These are phyloP conservation scores for Solanum hybrid DNA, from an alignment of 305 asterid genomes.

Conservation along the genomic window DNA sequence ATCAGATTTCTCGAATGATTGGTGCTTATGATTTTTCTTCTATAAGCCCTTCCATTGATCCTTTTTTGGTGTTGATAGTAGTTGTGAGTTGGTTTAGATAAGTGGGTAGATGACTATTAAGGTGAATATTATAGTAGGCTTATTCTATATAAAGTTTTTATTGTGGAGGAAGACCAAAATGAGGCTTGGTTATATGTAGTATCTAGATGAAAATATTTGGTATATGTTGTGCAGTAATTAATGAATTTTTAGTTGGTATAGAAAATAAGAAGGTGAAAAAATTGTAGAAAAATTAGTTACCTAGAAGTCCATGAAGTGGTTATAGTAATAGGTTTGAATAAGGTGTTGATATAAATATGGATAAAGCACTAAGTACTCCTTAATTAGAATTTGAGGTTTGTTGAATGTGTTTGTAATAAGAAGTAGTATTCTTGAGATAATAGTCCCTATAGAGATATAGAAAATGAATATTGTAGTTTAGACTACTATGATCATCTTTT, in stretches of 20 bases:
- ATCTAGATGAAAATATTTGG: not conserved
- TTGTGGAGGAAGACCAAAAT: not conserved
- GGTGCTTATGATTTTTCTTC: not conserved
- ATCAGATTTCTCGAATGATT: not conserved
- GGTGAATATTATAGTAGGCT: not conserved
- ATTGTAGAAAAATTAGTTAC: not conserved
- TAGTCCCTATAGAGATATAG: not conserved
- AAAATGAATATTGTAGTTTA: not conserved
- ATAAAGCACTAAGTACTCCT: not conserved
- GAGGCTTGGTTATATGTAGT: not conserved
- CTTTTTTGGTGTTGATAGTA: not conserved
- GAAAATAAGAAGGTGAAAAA: not conserved
- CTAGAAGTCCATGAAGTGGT: not conserved
- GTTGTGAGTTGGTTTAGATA: not conserved
- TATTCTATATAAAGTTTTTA: not conserved
- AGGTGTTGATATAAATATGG: not conserved
- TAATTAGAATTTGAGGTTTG: too few relatives aligned
- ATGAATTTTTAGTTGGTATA: not conserved
- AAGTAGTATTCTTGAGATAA: not conserved
- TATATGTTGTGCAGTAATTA: not conserved
- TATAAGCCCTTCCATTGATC: not conserved
- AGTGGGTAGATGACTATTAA: not conserved
- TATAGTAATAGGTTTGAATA: not conserved
- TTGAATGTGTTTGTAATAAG: not conserved
- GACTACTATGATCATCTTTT: not conserved